Conservation (phyloP, 2,329 filamentous ascomycete species). For the Leptographium procerum region DNA sequence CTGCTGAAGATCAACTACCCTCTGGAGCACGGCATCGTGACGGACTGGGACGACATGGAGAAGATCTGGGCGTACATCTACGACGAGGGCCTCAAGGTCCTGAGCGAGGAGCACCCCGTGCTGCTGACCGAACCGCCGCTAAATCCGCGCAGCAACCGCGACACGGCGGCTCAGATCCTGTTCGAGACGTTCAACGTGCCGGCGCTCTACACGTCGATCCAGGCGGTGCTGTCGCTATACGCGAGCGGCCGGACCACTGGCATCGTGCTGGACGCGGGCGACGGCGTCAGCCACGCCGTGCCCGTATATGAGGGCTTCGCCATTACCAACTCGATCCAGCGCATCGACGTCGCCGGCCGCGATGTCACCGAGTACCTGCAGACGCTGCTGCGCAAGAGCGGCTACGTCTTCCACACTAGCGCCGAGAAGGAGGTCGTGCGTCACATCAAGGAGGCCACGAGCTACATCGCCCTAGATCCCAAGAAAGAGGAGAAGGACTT, state of each 20-base stretch:
- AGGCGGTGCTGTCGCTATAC: conserved; percentile 91
- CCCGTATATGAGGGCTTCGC: conserved; percentile 97
- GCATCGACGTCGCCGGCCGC: conserved; percentile 90
- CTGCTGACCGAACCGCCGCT: conserved; percentile 91
- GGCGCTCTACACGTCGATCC: conserved; percentile 90
- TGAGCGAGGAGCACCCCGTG: conserved; percentile 98
- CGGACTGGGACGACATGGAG: conserved; percentile 99
- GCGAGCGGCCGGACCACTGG: conserved; percentile 92
- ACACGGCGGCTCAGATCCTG: conserved; percentile 91
- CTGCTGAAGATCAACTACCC: conserved; percentile 93
- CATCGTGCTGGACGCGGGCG: conserved; percentile 87
- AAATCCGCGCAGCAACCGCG: conserved; percentile 90
- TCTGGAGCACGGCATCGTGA: conserved; percentile 94
- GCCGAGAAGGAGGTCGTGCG: conserved; percentile 99
- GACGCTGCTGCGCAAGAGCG: conserved; percentile 77
- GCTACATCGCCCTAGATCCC: conserved; percentile 84
- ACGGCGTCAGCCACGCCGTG: conserved; percentile 93
- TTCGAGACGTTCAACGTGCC: conserved; percentile 99
- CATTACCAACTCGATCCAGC: conserved; percentile 86
- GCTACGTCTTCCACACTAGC: conserved; percentile 92
- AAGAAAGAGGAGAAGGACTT: conserved; percentile 95
- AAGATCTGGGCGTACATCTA: conserved; percentile 99
- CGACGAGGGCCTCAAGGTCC: conserved; percentile 85
- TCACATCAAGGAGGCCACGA: conserved; percentile 89
- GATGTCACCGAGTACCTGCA: conserved; percentile 96